Conservation (phyloP, 2,329 filamentous ascomycete species). For the Curvularia eragrostidis region DNA sequence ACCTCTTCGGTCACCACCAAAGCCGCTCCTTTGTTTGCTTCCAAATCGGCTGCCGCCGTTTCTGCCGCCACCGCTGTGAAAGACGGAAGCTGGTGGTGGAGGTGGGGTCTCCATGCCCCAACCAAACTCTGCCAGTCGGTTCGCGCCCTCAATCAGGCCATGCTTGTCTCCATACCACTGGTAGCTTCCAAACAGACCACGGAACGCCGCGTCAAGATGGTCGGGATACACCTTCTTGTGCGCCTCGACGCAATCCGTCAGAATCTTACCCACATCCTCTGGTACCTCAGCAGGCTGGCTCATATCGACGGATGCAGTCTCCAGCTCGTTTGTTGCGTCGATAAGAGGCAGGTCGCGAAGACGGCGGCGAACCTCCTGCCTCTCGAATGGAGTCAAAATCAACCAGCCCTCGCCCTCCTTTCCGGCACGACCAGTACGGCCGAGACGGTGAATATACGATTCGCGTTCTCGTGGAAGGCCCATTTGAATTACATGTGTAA, state of each 20-base stretch:
- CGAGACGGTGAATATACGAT: conserved; percentile 60
- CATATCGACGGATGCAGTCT: conserved; percentile 59
- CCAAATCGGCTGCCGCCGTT: conserved; percentile 14
- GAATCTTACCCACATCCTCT: conserved; percentile 51
- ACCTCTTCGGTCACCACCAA: conserved; percentile 22
- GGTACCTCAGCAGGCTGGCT: conserved; percentile 52
- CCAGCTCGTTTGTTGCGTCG: conserved; percentile 60
- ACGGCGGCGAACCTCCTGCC: conserved; percentile 55
- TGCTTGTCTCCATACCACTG: conserved; percentile 53
- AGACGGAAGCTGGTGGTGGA: conserved; percentile 35
- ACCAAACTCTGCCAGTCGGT: conserved; percentile 54
- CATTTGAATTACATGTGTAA: conserved; percentile 61
- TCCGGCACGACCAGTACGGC: conserved; percentile 68
- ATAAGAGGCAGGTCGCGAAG: conserved; percentile 66
- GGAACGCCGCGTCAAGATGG: conserved; percentile 61
- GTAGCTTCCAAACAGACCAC: conserved; percentile 63
- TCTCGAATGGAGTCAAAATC: conserved; percentile 65
- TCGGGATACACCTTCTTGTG: conserved; percentile 53
- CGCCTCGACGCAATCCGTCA: conserved; percentile 55
- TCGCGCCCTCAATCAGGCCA: conserved; percentile 53
- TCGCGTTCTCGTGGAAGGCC: conserved; percentile 55
- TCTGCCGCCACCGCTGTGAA: conserved; percentile 19
- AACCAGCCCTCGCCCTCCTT: conserved; percentile 76
- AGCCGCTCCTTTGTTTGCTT: conserved; percentile 13
- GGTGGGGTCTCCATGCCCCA: conserved; percentile 55